Percentiles rank a stretch among this genome's conserved stretches.
Conservation (phyloP, 1,139 yeast species). For the Nakaseomyces kungkrabaensis region DNA sequence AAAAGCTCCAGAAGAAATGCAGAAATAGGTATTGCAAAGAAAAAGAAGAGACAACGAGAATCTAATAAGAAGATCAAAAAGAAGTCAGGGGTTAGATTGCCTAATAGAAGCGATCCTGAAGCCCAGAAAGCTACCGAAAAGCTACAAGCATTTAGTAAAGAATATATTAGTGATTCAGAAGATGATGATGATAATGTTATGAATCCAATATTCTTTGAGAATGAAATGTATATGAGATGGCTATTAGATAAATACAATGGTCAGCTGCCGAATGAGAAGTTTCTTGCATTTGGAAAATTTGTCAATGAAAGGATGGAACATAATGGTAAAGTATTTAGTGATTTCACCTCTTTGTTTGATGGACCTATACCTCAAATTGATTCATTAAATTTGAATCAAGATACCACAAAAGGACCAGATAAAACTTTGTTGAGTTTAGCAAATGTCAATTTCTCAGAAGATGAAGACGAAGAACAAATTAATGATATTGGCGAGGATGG, state of each 20-base stretch:
- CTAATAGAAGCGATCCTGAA: slow-evolving; percentile 8
- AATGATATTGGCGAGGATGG: not conserved
- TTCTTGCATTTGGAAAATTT: slow-evolving; percentile 20
- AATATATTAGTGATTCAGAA: slow-evolving; percentile 28
- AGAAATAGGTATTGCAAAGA: slow-evolving; percentile 22
- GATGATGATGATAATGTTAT: slow-evolving; percentile 19
- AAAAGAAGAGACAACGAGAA: slow-evolving; percentile 6
- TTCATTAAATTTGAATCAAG: slow-evolving; percentile 7
- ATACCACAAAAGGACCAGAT: slow-evolving; percentile 8
- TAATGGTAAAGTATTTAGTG: slow-evolving; percentile 14
- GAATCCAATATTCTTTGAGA: slow-evolving; percentile 26
- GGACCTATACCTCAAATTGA: slow-evolving; percentile 21
- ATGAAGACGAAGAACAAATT: not conserved
- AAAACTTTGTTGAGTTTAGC: slow-evolving; percentile 10
- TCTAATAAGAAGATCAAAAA: slow-evolving; percentile 7
- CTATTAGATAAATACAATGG: slow-evolving; percentile 24
- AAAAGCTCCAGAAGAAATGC: slow-evolving; percentile 3
- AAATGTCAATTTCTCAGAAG: not conserved
- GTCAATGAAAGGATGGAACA: slow-evolving; percentile 22
- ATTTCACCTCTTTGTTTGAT: slow-evolving; percentile 22
- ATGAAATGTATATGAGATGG: slow-evolving; percentile 28
- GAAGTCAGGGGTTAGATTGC: not conserved
- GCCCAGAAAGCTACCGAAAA: slow-evolving; percentile 5
- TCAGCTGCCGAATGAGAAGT: slow-evolving; percentile 19
- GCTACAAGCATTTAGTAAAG: slow-evolving; percentile 20